phyloP scores from a whole-genome alignment of 768 basidiomycete genomes.

The Tricholomella constricta region DNA sequence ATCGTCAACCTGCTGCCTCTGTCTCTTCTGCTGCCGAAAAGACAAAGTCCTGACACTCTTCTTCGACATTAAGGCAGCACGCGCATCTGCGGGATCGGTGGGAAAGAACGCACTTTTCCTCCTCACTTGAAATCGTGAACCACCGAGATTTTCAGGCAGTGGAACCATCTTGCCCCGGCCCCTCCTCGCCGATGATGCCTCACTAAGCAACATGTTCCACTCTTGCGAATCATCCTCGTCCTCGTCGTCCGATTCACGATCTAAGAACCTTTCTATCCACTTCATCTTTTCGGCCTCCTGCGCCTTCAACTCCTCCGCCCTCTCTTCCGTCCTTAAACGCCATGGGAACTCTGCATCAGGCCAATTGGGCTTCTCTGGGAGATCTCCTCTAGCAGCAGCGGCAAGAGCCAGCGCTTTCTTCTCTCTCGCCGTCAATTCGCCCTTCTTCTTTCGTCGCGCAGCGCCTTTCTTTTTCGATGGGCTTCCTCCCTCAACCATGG shows the following conservation, averaged over 20 bases:
- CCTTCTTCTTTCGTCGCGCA: constrained; percentile 54
- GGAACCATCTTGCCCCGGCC: constrained; percentile 68
- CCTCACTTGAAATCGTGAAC: constrained; percentile 18
- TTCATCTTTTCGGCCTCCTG: constrained; percentile 62
- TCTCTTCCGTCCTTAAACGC: constrained; percentile 62
- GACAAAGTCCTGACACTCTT: constrained; percentile 65
- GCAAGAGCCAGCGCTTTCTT: constrained; percentile 29
- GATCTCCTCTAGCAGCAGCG: constrained; percentile 30
- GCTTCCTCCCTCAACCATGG: constrained; percentile 31
- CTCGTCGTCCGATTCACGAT: constrained; percentile 69
- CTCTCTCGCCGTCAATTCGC: constrained; percentile 34
- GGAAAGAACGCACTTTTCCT: constrained; percentile 45
- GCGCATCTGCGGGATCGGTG: constrained; percentile 76
- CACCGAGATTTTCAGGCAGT: constrained; percentile 43
- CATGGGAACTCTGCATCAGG: constrained; percentile 80
- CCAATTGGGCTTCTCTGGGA: constrained; percentile 66
- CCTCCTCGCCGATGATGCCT: constrained; percentile 26
- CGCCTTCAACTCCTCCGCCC: constrained; percentile 49
- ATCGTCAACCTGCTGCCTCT: constrained; percentile 35
- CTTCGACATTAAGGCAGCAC: constrained; percentile 72
- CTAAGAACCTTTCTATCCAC: constrained; percentile 71
- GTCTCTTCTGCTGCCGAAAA: constrained; percentile 49
- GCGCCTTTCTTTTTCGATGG: constrained; percentile 42
- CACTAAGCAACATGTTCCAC: not conserved
- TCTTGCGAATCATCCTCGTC: constrained; percentile 37